These are phyloP conservation scores for Ceratocystis alfenasii DNA, from an alignment of 2,329 filamentous ascomycete genomes.

Conservation along the genomic window DNA sequence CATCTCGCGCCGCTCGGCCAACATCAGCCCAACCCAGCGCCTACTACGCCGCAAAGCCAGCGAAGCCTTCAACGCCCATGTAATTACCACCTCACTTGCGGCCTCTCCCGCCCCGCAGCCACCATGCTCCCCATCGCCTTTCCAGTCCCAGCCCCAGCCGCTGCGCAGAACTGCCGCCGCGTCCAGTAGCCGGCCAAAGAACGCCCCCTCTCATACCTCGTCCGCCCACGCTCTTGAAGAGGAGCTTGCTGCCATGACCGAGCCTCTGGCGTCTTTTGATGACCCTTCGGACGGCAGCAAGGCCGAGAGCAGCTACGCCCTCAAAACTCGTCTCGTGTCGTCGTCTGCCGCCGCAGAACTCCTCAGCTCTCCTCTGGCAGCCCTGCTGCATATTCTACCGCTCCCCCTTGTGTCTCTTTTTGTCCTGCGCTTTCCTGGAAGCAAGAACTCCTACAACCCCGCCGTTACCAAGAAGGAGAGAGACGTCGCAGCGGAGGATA, in stretches of 20 bases:
- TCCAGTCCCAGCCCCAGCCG: conserved; percentile 1
- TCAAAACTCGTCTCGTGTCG: neutral
- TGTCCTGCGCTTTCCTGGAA: conserved; percentile 11
- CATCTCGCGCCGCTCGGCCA: conserved; percentile 18
- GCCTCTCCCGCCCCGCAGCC: conserved; percentile 15
- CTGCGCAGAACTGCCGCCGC: conserved; percentile 5
- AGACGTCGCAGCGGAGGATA: conserved; percentile 9
- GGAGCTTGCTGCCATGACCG: conserved; percentile 10
- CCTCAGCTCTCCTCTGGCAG: conserved; percentile 10
- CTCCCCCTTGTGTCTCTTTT: conserved; percentile 17
- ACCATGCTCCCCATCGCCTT: conserved; percentile 3
- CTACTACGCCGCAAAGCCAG: conserved; percentile 21
- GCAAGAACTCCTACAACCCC: neutral
- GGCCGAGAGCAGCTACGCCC: neutral
- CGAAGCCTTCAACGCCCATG: conserved; percentile 21
- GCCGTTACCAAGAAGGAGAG: conserved; percentile 8
- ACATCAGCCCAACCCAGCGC: conserved; percentile 21
- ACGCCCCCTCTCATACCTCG: neutral
- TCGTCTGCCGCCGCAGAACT: conserved; percentile 3
- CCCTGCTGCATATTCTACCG: conserved; percentile 13
- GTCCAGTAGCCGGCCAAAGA: neutral
- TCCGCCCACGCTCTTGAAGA: neutral
- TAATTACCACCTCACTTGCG: conserved; percentile 20
- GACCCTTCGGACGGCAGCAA: neutral
- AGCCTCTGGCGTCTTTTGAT: conserved; percentile 14